Conservation (phyloP, 1,284 basidiomycete species). For the Porogramme epimiltina region DNA sequence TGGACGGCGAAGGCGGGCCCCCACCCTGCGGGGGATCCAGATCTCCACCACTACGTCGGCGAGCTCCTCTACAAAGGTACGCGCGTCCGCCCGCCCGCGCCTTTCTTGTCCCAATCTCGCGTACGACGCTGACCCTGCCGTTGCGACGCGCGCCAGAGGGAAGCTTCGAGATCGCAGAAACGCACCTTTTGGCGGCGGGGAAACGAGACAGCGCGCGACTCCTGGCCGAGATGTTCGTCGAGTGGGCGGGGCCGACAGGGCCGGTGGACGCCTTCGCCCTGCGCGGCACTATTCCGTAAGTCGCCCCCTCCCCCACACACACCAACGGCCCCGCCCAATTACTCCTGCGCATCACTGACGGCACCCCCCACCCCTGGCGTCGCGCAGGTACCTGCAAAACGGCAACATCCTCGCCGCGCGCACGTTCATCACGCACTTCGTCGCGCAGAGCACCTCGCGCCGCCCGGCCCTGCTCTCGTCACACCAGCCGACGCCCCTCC, state of each 20-base stretch:
- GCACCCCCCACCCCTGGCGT: conserved; percentile 5
- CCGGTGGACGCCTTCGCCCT: conserved; percentile 74
- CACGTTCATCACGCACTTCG: conserved; percentile 79
- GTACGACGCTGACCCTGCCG: conserved; percentile 3
- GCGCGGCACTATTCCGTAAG: conserved; percentile 83
- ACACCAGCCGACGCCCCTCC: conserved; percentile 45
- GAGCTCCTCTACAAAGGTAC: conserved; percentile 86
- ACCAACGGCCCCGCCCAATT: not conserved
- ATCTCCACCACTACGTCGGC: conserved; percentile 85
- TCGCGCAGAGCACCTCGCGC: conserved; percentile 55
- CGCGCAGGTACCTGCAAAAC: conserved; percentile 77
- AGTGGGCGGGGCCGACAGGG: conserved; percentile 64
- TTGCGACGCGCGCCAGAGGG: conserved; percentile 61
- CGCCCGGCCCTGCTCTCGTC: conserved; percentile 40
- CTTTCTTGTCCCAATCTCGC: not conserved
- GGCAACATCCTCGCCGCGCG: conserved; percentile 87
- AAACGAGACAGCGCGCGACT: conserved; percentile 85
- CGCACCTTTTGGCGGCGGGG: conserved; percentile 80
- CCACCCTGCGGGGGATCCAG: conserved; percentile 84
- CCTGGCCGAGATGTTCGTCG: conserved; percentile 83
- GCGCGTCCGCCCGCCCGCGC: conserved; percentile 13
- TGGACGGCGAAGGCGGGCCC: conserved; percentile 80
- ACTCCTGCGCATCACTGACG: not conserved
- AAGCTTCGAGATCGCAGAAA: conserved; percentile 72
- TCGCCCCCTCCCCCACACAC: conserved; percentile 14